Evolutionary conservation across 805 yeast species (phyloP), one percentile per base, ranked within the genome.

Genomic region (Metschnikowia similis): DNA sequence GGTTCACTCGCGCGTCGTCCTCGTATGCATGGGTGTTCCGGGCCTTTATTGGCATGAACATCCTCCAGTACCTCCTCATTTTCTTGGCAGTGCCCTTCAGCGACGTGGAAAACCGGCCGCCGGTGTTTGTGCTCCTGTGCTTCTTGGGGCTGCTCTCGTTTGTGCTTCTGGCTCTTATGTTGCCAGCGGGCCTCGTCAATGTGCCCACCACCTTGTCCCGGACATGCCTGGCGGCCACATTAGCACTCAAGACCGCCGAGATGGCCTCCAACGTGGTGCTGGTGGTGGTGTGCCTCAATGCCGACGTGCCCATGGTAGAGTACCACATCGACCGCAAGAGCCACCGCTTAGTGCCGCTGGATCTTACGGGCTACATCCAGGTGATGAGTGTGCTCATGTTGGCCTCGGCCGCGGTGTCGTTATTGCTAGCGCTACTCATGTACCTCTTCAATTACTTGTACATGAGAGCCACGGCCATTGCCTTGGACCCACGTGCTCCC

Each of bases 71-170:
- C 49, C 49, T 68, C 17, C 45, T 59, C 13, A 54, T 64, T 9
- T 71, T 61, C 50, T 57, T 62, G 10, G 60, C 63, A 10, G 66
- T 68, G 11, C 75, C 76, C 1, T 67, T 67, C 47, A 72, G 69
- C 16, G 59, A 59, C 14, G 65, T 71, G 2, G 64, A 62, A 31
- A 60, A 67, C 41, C 54, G 75, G 9, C 75, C 75, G 0, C 29
- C 61, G 1, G 49, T 66, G 1, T 50, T 60, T 8, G 51, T 68
- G 8, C 48, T 64, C 6, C 44, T 51, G 46, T 48, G 54, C 28
- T 56, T 63, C 13, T 47, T 55, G 36, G 45, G 54, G 17, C 58
- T 58, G 49, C 26, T 41, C 37, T 31, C 49, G 48, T 53, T 53
- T 40, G 41, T 53, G 14, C 43, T 53, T 11, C 52, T 51, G 42